Evolutionary conservation across 2,329 filamentous ascomycete genomes (phyloP).

Genomic region (Calycina herbarum): DNA sequence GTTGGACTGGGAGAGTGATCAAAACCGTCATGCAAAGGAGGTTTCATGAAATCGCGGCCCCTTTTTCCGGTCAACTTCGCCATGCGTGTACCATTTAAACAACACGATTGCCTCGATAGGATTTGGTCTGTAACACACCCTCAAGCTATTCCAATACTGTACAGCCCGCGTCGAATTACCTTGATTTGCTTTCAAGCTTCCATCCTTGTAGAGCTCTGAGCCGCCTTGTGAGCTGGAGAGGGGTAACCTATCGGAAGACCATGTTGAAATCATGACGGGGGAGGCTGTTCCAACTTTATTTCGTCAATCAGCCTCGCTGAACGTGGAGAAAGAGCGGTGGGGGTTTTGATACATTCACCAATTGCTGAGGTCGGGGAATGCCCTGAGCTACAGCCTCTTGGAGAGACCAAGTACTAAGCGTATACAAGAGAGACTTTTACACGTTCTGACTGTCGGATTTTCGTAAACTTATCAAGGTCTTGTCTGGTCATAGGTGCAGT

Average conservation of each 20-base stretch:
- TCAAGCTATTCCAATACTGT: background rate
- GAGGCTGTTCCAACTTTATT: background rate
- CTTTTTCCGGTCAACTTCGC: too few species aligned
- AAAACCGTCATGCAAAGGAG: background rate
- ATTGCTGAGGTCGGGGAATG: too few species aligned
- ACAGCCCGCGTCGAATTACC: too few species aligned
- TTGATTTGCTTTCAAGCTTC: background rate
- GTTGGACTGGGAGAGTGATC: background rate
- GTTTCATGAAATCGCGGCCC: background rate
- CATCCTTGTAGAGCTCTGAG: background rate
- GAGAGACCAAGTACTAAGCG: too few species aligned
- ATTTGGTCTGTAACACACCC: background rate
- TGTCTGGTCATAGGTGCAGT: too few species aligned
- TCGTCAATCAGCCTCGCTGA: too few species aligned
- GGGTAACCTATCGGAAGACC: background rate
- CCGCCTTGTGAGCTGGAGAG: background rate
- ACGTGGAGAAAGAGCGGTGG: too few species aligned
- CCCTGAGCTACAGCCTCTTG: too few species aligned
- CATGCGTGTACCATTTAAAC: background rate
- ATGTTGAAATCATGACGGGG: conserved; percentile 1
- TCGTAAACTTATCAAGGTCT: too few species aligned
- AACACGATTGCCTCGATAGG: background rate
- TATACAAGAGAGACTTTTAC: too few species aligned
- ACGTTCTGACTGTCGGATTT: too few species aligned
- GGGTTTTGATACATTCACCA: too few species aligned